phyloP scores from a whole-genome alignment of 2,329 filamentous ascomycete species.

The Penicillium sclerotiorum region DNA sequence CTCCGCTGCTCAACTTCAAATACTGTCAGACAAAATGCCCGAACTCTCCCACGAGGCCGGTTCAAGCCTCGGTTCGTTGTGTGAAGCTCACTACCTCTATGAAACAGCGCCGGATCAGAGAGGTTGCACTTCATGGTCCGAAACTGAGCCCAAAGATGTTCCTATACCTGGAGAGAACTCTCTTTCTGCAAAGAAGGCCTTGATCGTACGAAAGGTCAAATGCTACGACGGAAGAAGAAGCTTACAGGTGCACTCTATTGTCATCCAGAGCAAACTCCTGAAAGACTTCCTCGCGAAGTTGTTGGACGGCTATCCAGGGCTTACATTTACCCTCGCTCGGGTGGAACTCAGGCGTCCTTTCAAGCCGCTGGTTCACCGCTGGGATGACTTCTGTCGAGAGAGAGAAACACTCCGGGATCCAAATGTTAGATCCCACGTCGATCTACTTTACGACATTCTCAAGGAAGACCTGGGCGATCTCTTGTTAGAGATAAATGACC shows the following conservation, averaged over 20 bases:
- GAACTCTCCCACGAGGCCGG: neutral
- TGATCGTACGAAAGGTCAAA: neutral
- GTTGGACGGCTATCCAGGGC: neutral
- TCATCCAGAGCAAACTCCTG: neutral
- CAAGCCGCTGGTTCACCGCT: neutral
- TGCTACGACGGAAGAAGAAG: constrained; percentile 1
- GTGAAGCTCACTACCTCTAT: neutral
- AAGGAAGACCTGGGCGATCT: neutral
- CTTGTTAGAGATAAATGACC: neutral
- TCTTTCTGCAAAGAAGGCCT: neutral
- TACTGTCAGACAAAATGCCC: neutral
- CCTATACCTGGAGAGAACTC: neutral
- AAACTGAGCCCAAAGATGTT: neutral
- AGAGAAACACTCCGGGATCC: neutral
- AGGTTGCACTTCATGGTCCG: neutral
- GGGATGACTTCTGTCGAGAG: neutral
- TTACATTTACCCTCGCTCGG: neutral
- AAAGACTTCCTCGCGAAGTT: neutral
- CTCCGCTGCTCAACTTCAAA: no score
- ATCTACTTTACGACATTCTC: neutral
- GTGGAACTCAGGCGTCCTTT: neutral
- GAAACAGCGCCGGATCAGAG: neutral
- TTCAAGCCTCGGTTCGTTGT: neutral
- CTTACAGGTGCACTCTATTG: neutral
- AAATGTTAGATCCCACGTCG: neutral